Evolutionary conservation across 257 asterid species (phyloP).

Genomic region (Linderniella brevidens): DNA sequence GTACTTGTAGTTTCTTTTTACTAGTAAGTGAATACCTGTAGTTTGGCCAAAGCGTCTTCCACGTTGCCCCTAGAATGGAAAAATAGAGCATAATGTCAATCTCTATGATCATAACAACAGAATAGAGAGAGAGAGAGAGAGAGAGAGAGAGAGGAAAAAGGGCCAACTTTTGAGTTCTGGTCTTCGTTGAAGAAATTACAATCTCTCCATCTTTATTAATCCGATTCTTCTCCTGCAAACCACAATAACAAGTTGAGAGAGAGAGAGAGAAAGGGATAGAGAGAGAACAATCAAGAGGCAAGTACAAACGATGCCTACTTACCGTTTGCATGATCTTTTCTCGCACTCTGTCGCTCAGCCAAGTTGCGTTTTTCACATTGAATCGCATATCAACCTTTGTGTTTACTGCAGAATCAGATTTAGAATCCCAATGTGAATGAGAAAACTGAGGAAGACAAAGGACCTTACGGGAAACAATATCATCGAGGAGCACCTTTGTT

Average conservation of each 20-base stretch:
- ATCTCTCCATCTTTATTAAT: slow-evolving; percentile 87
- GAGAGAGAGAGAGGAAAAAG: slow-evolving; percentile 12
- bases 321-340: slow-evolving; percentile 85
- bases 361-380: slow-evolving; percentile 54
- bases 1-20: slow-evolving; percentile 26
- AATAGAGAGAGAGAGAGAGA: slow-evolving; percentile 6
- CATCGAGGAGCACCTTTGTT: slow-evolving; percentile 48
- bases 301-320: slow-evolving; percentile 11
- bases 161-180: slow-evolving; percentile 63
- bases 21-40: slow-evolving; percentile 50
- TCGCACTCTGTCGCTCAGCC: slow-evolving; percentile 74
- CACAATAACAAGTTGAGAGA: background rate
- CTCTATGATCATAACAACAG: slow-evolving; percentile 8
- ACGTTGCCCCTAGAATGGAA: slow-evolving; percentile 47
- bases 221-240: slow-evolving; percentile 65
- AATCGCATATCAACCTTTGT: slow-evolving; percentile 98
- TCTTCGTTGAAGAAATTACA: slow-evolving; percentile 75
- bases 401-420: slow-evolving; percentile 28
- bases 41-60: slow-evolving; percentile 73
- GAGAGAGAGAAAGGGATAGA: background rate
- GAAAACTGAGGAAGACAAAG: background rate
- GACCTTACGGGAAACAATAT: background rate
- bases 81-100: slow-evolving; percentile 8
- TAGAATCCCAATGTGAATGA: background rate
- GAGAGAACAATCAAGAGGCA: slow-evolving; percentile 1